Base-by-base conservation (phyloP, 148 eudicot species). In the Fagopyrum esculentum region DNA sequence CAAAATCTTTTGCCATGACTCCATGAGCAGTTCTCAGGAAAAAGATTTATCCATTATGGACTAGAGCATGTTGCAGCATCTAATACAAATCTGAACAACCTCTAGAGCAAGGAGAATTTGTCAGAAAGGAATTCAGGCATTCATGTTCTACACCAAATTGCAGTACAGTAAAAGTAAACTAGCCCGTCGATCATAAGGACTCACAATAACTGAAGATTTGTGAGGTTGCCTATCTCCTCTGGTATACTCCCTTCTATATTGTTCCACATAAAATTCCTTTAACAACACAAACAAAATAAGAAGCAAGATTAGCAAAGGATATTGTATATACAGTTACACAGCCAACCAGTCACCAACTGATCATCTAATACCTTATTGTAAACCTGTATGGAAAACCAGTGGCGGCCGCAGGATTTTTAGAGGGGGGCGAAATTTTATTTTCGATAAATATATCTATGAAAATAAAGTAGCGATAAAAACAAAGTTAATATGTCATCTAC, bases 231-330 rank as follows among this genome's bases (percentile, higher is more conserved):
- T 68, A 86, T 84, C 73, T 84, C 86, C 77, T 84, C 76, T 45
- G 87, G 87, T 47, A 84, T 74, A 64, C 79, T 79, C 10, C 87
- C 87, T 57, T 71, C 77, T 56, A 84, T 74, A 3, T 61, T 45
- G 73, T 86, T 86, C 89, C 89, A 86, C 89, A 86, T 84, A 64
- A 86, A 86, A 75, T 86, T 82, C 83, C 87, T 86, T 77, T 35
- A 35, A 35, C 6, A 80, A 40, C 55, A 57, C 55, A 55, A 54
- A 81, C 52, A 71, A 73, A 63, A 57, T 63, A 12, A 52, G 7
- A 59, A 47, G 50, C 70, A 79, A 69, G 56, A 76, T 76, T 44
- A 72, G 48, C 46, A 29, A 73, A 22, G 49, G 66, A 56, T 50
- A 43, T 59, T 29, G 9, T 9, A 47, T 19, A 57, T 1, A 57